Evolutionary conservation across 1,284 basidiomycete genomes (phyloP), one percentile per base, ranked within the genome.

Genomic region (Heterobasidion parviporum): DNA sequence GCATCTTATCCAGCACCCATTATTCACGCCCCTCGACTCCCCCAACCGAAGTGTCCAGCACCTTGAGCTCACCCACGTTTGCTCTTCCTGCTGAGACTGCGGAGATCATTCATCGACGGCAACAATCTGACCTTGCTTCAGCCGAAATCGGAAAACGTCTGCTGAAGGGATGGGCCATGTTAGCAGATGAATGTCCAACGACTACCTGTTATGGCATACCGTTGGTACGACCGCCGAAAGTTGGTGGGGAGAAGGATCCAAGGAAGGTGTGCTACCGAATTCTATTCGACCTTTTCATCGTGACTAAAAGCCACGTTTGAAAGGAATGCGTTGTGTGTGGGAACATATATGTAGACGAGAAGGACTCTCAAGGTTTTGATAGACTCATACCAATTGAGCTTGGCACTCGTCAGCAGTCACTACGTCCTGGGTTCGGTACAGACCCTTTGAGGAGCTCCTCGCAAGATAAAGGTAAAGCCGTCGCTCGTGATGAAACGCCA

Each of bases 251-350:
- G 54, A 80, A 79, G 61, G 79, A 86, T 70, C 80, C 81, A 26
- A 74, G 77, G 59, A 90, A 85, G 76, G 88, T 83, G 50, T 55
- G 72, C 64, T 16, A 20, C 6, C 12, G n/a, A 26, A 26, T 26
- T 26, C 26, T 5, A 26, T 26, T 41, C 18, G 14, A 33, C 50
- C 48, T 50, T 56, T 44, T 48, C 32, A 35, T 46, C 41, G 32
- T 43, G 43, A 26, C 26, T 26, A 4, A 26, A 26, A 26, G 26
- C 26, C 26, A 26, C 35, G 10, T 34, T 35, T 26, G 26, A 26
- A 26, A 91, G 89, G 87, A 90, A 74, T 92, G 89, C 62, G 89
- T 92, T 26, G 77, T 87, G 55, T 92, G 89, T 65, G 77, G 78
- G 20, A 76, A 70, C 32, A 70, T 82, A 20, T 92, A 88, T 67